Evolutionary conservation across 176 grass and related monocot species (phyloP), one percentile per base, ranked within the genome.

Genomic region (Rhipidocladum racemiflorum): DNA sequence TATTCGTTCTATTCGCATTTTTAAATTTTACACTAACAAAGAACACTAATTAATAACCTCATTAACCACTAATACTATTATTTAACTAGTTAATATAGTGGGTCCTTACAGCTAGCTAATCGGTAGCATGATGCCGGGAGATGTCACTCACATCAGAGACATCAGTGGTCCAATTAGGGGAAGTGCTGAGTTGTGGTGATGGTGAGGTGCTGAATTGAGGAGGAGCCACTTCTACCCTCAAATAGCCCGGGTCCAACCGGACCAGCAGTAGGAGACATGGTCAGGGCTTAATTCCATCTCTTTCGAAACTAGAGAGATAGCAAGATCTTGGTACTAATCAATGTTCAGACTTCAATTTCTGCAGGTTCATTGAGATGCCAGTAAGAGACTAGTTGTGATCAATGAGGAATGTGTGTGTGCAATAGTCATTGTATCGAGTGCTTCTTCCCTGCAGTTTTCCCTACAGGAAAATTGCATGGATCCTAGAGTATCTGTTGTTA

Each of bases 81-180:
- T n/a, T n/a, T n/a, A n/a, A n/a, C n/a, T n/a, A n/a, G n/a, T n/a
- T n/a, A n/a, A n/a, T n/a, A n/a, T n/a, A n/a, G n/a, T n/a, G n/a
- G n/a, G n/a, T n/a, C n/a, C n/a, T n/a, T n/a, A n/a, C n/a, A n/a
- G n/a, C 32, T 34, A 34, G 32, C 32, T 34, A 34, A 34, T 34
- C 2, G 32, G 4, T 3, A 50, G 16, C 32, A 66, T 15, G n/a
- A 18, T 44, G 9, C 11, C 27, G 67, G n/a, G 66, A 16, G 18
- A n/a, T 36, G 40, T 0, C 20, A 82, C 87, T 89, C 70, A 89
- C 82, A 32, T 89, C 82, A 20, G 77, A 76, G 38, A 89, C 82
- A 71, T 89, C 76, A 25, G 85, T 89, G 39, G 82, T 89, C 87
- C 87, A 89, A 44, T 55, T 89, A 6, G 77, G 43, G 44, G 82